Evolutionary conservation across 1,284 basidiomycete genomes (phyloP).

Genomic region (Cutaneotrichosporon cyanovorans): DNA sequence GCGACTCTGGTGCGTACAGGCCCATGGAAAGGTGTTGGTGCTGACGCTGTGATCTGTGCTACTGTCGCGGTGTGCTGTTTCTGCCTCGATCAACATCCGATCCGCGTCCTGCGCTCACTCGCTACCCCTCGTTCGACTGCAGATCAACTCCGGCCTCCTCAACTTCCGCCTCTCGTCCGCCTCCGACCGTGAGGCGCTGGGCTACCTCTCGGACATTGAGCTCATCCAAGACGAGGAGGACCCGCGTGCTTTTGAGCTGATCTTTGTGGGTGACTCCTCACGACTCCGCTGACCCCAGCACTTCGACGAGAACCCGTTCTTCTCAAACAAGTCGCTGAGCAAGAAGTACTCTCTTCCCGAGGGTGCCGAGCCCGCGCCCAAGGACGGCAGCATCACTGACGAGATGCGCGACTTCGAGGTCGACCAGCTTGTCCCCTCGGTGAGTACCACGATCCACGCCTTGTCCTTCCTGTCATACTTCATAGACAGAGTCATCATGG

Average conservation of each 20-base stretch:
- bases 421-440: constrained; percentile 24
- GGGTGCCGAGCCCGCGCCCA: constrained; percentile 20
- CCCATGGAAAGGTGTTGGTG: too few relatives aligned
- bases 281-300: constrained; percentile 16
- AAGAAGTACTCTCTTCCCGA: constrained; percentile 37
- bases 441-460: constrained; percentile 11
- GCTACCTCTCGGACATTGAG: constrained; percentile 39
- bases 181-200: constrained; percentile 39
- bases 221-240: constrained; percentile 38
- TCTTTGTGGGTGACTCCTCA: constrained; percentile 34
- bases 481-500: too few relatives aligned
- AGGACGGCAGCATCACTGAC: constrained; percentile 32
- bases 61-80: background rate
- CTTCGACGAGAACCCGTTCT: constrained; percentile 46
- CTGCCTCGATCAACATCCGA: too few relatives aligned
- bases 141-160: constrained; percentile 26
- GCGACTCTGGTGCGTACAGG: constrained; percentile 29
- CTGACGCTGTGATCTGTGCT: background rate
- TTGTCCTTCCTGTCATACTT: too few relatives aligned
- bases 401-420: constrained; percentile 30
- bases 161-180: constrained; percentile 21
- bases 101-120: background rate
- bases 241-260: constrained; percentile 39
- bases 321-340: constrained; percentile 36
- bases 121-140: background rate